phyloP scores from a whole-genome alignment of 768 basidiomycete genomes.

The Amanita muscaria region DNA sequence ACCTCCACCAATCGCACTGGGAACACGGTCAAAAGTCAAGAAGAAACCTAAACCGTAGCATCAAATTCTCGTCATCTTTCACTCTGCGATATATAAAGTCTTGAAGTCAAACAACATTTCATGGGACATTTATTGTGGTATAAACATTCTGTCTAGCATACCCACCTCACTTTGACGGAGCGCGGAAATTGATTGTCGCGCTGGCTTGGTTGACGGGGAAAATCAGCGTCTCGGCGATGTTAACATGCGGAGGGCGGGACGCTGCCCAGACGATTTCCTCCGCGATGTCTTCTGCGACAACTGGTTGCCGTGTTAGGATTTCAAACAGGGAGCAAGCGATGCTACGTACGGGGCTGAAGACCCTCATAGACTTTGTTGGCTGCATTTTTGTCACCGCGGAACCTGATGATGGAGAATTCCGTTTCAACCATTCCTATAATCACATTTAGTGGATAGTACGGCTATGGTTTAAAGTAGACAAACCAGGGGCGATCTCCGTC shows the following conservation, averaged over 20 bases:
- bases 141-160: constrained; percentile 11
- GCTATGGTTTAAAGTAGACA: constrained; percentile 13
- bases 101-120: neutral
- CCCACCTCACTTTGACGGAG: constrained; percentile 25
- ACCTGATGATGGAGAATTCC: constrained; percentile 88
- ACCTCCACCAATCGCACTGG: constrained; percentile 30
- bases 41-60: constrained; percentile 25
- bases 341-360: constrained; percentile 67
- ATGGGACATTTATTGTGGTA: constrained; percentile 8
- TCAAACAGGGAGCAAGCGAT: constrained; percentile 2
- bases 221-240: constrained; percentile 74
- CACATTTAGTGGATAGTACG: neutral
- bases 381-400: constrained; percentile 70
- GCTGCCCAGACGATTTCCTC: constrained; percentile 99
- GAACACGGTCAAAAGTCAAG: constrained; percentile 50
- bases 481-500: constrained; percentile 89
- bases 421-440: constrained; percentile 35
- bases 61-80: neutral
- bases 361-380: constrained; percentile 92
- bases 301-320: constrained; percentile 37
- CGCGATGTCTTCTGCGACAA: constrained; percentile 80
- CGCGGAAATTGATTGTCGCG: constrained; percentile 53
- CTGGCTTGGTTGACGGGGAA: constrained; percentile 77
- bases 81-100: neutral
- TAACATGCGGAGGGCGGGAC: constrained; percentile 84